Evolutionary conservation across 139 green algal genomes (phyloP).

Genomic region (Pseudopediastrum boryanum): DNA sequence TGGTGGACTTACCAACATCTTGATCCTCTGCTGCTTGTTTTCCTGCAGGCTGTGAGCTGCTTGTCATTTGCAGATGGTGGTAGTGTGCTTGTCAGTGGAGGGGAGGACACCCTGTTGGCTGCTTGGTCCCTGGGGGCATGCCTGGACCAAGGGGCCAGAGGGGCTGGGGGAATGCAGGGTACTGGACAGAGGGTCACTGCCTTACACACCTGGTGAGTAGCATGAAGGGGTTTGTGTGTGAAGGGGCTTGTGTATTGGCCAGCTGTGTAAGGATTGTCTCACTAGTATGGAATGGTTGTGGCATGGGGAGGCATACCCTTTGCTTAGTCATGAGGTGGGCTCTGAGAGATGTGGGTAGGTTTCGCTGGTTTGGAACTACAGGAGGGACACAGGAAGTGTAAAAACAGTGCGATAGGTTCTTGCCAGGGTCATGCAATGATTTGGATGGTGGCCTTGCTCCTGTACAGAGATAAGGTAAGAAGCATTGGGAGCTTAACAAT

Average conservation of each 20-base stretch:
- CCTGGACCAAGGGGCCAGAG: slow-evolving; percentile 56
- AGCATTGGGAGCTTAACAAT: too few relatives aligned
- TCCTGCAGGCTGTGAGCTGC: slow-evolving; percentile 61
- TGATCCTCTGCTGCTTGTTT: not conserved
- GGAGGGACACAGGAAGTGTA: too few relatives aligned
- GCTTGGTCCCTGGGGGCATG: slow-evolving; percentile 81
- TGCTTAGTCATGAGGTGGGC: not conserved
- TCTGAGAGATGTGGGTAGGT: not conserved
- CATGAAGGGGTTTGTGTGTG: not conserved
- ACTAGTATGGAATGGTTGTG: not conserved
- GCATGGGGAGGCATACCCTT: not conserved
- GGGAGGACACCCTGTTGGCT: slow-evolving; percentile 80
- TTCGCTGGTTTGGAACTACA: not conserved
- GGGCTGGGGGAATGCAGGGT: slow-evolving; percentile 1
- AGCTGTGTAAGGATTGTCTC: not conserved
- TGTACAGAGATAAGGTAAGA: too few relatives aligned
- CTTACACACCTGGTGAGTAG: slow-evolving; percentile 71
- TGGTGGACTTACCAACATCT: too few relatives aligned
- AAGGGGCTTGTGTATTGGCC: not conserved
- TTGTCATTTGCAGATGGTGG: slow-evolving; percentile 74
- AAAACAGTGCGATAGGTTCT: too few relatives aligned
- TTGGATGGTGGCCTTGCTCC: too few relatives aligned
- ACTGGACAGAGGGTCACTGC: slow-evolving; percentile 41
- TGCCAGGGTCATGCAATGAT: too few relatives aligned
- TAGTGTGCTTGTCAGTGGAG: slow-evolving; percentile 75